Evolutionary conservation across 2,329 filamentous ascomycete genomes (phyloP).

Genomic region (Trichoderma sp.): DNA sequence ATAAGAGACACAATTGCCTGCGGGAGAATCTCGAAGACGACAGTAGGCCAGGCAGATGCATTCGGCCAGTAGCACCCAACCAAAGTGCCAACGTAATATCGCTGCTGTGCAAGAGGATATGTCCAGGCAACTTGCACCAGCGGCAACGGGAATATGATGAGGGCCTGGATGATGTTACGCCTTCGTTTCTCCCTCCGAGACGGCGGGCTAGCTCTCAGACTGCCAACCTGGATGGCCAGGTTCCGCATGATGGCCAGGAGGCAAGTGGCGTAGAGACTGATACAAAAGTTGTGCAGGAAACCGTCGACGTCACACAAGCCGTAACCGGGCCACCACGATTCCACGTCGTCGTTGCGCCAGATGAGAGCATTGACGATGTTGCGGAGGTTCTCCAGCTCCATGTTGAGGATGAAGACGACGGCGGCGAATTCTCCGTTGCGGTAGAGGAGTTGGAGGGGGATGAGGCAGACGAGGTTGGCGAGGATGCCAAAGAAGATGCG

Average conservation of each 20-base stretch:
- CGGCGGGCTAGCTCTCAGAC: conserved; percentile 44
- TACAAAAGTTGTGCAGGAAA: conserved; percentile 48
- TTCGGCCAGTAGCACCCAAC: conserved; percentile 51
- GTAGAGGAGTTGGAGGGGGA: conserved; percentile 54
- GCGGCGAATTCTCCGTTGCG: conserved; percentile 57
- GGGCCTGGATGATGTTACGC: conserved; percentile 48
- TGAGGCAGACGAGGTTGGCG: conserved; percentile 48
- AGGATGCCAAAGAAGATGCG: conserved; percentile 51
- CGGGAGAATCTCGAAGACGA: conserved; percentile 51
- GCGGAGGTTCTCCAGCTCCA: conserved; percentile 50
- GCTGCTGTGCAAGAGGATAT: conserved; percentile 48
- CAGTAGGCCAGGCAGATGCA: conserved; percentile 48
- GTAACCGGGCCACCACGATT: conserved; percentile 52
- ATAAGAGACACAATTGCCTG: conserved; percentile 45
- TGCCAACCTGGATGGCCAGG: conserved; percentile 51
- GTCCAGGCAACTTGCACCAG: conserved; percentile 51
- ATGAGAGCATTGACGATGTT: conserved; percentile 53
- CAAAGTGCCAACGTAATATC: conserved; percentile 53
- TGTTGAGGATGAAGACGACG: conserved; percentile 48
- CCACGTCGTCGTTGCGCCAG: conserved; percentile 55
- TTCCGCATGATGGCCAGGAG: conserved; percentile 58
- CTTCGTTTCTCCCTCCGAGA: conserved; percentile 44
- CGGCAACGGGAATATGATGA: conserved; percentile 58
- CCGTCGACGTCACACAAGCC: conserved; percentile 57
- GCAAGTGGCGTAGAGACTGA: conserved; percentile 51